Evolutionary conservation across 352 stramenopile species (phyloP).

Genomic region (Phytopythium ostracodes): DNA sequence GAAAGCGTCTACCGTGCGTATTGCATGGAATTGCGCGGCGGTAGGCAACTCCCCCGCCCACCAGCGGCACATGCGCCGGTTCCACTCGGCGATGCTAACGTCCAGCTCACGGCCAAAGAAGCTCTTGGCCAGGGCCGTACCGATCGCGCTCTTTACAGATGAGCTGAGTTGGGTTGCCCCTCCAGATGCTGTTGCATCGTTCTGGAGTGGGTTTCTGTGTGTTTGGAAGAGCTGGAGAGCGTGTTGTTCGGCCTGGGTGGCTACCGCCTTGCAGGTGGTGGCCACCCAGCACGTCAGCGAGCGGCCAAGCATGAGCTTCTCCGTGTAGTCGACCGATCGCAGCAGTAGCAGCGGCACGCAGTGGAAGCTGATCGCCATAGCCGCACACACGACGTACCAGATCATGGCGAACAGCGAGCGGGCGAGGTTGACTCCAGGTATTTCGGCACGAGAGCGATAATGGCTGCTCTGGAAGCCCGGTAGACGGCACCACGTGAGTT

Average conservation of each 20-base stretch:
- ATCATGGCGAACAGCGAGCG: background rate
- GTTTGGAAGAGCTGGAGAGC: background rate
- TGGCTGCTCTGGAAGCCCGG: too few relatives aligned
- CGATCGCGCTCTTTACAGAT: background rate
- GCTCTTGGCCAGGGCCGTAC: background rate
- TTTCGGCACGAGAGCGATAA: too few relatives aligned
- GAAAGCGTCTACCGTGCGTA: background rate
- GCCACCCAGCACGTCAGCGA: background rate
- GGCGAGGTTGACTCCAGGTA: too few relatives aligned
- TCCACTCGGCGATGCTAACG: background rate
- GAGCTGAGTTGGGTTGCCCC: background rate
- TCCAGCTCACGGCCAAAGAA: background rate
- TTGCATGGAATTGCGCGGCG: background rate
- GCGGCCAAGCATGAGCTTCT: background rate
- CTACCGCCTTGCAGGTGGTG: background rate
- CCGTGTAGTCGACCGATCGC: background rate
- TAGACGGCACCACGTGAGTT: too few relatives aligned
- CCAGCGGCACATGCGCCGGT: background rate
- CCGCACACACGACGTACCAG: background rate
- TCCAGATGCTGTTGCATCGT: too few relatives aligned
- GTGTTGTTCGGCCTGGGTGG: background rate
- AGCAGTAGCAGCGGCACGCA: background rate
- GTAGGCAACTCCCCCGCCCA: background rate
- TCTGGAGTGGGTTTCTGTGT: too few relatives aligned
- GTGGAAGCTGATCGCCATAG: background rate